Conservation (phyloP, 2,329 filamentous ascomycete species). For the Calonectria pteridis region DNA sequence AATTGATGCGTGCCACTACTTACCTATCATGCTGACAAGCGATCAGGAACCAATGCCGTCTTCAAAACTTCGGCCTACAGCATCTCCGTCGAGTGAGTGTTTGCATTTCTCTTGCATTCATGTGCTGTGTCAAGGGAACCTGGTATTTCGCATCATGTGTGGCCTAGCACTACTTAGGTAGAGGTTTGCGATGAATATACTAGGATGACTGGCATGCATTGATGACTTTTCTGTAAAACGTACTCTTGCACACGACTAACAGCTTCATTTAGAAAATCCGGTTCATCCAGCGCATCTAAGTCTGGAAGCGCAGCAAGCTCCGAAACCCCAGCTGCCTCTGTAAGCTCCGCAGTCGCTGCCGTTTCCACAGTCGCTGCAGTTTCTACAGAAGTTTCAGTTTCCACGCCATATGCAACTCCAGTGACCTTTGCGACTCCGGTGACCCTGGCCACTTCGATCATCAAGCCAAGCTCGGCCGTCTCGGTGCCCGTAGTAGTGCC, state of each 20-base stretch:
- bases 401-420: neutral
- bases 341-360: no score
- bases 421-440: neutral
- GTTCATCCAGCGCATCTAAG: neutral
- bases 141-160: neutral
- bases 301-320: no score
- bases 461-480: neutral
- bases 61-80: conserved; percentile 33
- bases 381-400: neutral
- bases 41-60: conserved; percentile 35
- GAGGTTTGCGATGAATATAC: neutral
- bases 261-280: neutral
- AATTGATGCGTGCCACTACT: rapidly evolving
- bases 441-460: neutral
- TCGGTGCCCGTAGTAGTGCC: neutral
- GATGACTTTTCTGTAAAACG: neutral
- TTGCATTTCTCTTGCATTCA: neutral
- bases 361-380: neutral
- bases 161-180: neutral
- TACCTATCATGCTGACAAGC: neutral
- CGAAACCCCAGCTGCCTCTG: no score
- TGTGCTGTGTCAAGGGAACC: neutral
- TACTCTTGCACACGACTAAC: neutral
- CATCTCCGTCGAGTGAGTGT: conserved; percentile 23
- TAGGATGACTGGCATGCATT: neutral